phyloP scores from a whole-genome alignment of 768 basidiomycete species.

The Hemileccinum impolitum region DNA sequence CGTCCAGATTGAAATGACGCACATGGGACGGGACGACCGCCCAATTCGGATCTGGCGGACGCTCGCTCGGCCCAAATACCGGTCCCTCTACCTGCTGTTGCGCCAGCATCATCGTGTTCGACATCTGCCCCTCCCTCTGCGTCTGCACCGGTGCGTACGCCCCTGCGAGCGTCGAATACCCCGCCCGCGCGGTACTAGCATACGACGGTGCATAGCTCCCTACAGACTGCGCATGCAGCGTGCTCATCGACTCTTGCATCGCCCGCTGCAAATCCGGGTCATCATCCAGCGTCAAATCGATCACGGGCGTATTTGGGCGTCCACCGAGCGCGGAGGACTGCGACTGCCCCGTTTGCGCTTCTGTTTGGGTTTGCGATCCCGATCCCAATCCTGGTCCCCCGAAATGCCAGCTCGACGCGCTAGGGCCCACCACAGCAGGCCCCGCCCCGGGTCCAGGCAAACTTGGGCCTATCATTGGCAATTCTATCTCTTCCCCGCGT shows the following conservation, averaged over 20 bases:
- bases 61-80: constrained; percentile 56
- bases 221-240: constrained; percentile 12
- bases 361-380: neutral
- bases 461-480: neutral
- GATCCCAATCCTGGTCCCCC: neutral
- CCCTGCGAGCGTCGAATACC: constrained; percentile 13
- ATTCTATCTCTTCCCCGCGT: constrained; percentile 33
- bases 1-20: constrained; percentile 2
- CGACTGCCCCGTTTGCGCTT: neutral
- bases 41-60: constrained; percentile 65
- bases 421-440: neutral
- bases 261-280: constrained; percentile 48
- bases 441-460: constrained; percentile 8
- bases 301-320: constrained; percentile 34
- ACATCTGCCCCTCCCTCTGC: constrained; percentile 42
- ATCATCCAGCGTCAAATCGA: constrained; percentile 65
- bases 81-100: constrained; percentile 32
- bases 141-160: constrained; percentile 34
- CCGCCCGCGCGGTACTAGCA: too few species aligned
- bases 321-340: constrained; percentile 6
- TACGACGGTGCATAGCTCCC: constrained; percentile 11
- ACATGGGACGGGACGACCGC: constrained; percentile 70
- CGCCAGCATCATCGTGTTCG: constrained; percentile 37
- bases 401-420: constrained; percentile 4
- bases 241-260: constrained; percentile 50